Conservation (phyloP, 345 rosid genomes). For the Triadica sebifera region DNA sequence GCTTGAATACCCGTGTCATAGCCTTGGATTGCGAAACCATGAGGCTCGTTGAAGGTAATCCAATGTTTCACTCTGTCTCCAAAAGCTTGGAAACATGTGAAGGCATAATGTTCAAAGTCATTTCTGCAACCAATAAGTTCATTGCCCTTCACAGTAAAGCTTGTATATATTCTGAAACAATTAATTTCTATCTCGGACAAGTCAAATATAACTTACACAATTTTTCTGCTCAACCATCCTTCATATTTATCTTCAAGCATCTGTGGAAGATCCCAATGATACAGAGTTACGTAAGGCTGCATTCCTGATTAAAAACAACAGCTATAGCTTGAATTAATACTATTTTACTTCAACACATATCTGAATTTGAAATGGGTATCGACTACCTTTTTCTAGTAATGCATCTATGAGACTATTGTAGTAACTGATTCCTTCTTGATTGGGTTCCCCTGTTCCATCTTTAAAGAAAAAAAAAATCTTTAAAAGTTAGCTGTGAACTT, state of each 20-base stretch:
- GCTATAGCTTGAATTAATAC: constrained; percentile 1
- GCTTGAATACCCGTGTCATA: constrained; percentile 92
- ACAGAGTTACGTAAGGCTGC: constrained; percentile 84
- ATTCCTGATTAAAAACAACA: constrained; percentile 55
- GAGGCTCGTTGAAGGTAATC: constrained; percentile 96
- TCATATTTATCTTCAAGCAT: constrained; percentile 78
- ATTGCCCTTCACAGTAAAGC: too few relatives aligned
- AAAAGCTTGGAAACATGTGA: constrained; percentile 74
- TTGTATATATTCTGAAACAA: too few relatives aligned
- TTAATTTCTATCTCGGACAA: background rate
- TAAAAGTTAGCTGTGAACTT: background rate
- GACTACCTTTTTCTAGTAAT: constrained; percentile 57
- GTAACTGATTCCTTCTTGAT: constrained; percentile 62
- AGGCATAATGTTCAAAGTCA: constrained; percentile 71
- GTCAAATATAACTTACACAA: constrained; percentile 48
- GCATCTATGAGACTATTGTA: constrained; percentile 69
- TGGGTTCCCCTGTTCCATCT: constrained; percentile 83
- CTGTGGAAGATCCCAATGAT: constrained; percentile 98
- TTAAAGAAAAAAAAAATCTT: constrained; percentile 28
- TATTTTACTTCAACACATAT: background rate
- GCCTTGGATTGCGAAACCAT: constrained; percentile 73
- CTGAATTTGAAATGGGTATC: background rate
- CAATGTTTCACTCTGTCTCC: constrained; percentile 89
- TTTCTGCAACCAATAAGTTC: constrained; percentile 57
- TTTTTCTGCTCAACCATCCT: constrained; percentile 73